Base-by-base conservation (phyloP, 1,284 basidiomycete species). In the Erythrobasidium hasegawianum region DNA sequence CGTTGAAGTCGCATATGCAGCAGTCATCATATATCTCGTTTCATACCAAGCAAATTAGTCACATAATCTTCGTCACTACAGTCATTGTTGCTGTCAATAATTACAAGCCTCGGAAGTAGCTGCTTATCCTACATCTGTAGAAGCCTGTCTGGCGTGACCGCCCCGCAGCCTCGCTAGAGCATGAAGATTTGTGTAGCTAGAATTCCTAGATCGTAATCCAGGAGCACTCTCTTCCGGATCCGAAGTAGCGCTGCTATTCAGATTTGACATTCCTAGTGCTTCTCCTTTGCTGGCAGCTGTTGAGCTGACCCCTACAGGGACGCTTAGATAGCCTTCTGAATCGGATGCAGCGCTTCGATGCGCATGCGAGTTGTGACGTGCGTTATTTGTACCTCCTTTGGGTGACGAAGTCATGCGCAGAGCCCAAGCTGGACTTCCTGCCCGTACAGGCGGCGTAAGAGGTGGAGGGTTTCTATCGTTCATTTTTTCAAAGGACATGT, bases 121-220 rank as follows among this genome's bases (percentile, higher is more conserved):
- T 33, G 5, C 33, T 33, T 24, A 53, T 3, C 20, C 22, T 38
- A 57, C 55, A 38, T 65, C 56, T n/a, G 62, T 57, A 26, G 55
- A 57, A 38, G 29, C 43, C 24, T 57, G 62, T 39, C 62, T 49
- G 2, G 62, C 57, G 41, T 65, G 62, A 8, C 62, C 62, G 8
- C 62, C 62, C 3, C 62, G 26, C 18, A 55, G 55, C 9, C 62
- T 41, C 10, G 62, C 62, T 16, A 65, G 29, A 24, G 24, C 47
- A 22, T 56, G 45, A 9, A 65, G 43, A 27, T 65, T 65, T 10
- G 62, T 65, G 52, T 65, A 65, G 47, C 62, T 65, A n/a, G 56
- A 58, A 20, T 65, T 55, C 13, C 56, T 11, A 10, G 62, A 65
- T 7, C 62, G 24, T 10, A 65, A 41, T 26, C 53, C 55, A 8